phyloP scores from a whole-genome alignment of 192 early-diverging fungal genomes.

The Rhizoclosmatium globosum region DNA sequence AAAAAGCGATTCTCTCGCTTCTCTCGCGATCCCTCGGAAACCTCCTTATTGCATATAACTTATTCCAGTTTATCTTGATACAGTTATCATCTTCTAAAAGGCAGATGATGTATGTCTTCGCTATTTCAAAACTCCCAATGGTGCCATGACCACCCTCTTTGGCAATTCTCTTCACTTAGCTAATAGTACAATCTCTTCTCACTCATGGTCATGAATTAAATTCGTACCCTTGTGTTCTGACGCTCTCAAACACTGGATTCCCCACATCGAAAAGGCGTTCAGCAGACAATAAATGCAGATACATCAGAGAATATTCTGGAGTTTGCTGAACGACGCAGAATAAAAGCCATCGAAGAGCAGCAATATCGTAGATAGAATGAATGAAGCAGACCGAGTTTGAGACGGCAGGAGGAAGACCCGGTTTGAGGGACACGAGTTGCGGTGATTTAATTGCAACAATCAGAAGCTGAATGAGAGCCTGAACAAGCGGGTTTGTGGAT shows the following conservation, averaged over 20 bases:
- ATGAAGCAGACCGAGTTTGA: neutral
- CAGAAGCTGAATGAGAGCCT: slow-evolving; percentile 10
- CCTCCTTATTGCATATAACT: too few species aligned
- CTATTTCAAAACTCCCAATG: too few species aligned
- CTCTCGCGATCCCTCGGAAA: too few species aligned
- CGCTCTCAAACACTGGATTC: slow-evolving; percentile 11
- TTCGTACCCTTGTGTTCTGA: neutral
- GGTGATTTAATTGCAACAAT: slow-evolving; percentile 17
- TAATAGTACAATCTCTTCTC: too few species aligned
- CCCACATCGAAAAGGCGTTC: slow-evolving; percentile 28
- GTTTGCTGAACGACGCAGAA: slow-evolving; percentile 1
- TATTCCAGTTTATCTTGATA: too few species aligned
- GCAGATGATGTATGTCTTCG: too few species aligned
- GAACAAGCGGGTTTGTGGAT: slow-evolving; percentile 5
- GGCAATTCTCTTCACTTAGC: too few species aligned
- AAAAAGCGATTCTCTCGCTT: too few species aligned
- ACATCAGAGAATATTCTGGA: neutral
- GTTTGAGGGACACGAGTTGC: neutral
- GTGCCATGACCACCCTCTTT: too few species aligned
- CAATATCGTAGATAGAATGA: slow-evolving; percentile 15
- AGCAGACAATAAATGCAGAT: neutral
- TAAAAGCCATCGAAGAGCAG: slow-evolving; percentile 27
- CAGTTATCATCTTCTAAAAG: too few species aligned
- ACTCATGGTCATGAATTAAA: too few species aligned
- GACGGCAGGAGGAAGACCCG: neutral